phyloP scores from a whole-genome alignment of 2,329 filamentous ascomycete species.

The Tolypocladium amazonense region DNA sequence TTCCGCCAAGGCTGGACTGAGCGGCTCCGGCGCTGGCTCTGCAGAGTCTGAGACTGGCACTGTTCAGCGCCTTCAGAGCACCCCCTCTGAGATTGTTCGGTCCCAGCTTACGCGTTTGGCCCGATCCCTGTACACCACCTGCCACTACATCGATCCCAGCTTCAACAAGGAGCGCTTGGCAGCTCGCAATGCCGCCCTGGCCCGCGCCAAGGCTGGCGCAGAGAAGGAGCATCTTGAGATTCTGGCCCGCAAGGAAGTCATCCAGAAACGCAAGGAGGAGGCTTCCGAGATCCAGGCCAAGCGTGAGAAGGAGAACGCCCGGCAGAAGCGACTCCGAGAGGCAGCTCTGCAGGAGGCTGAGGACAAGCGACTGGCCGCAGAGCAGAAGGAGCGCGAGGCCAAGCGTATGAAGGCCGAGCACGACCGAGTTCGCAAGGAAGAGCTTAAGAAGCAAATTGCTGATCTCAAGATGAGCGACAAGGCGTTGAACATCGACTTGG shows the following conservation, averaged over 20 bases:
- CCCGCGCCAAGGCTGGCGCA: slow-evolving; percentile 76
- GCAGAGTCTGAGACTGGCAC: slow-evolving; percentile 76
- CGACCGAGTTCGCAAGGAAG: slow-evolving; percentile 81
- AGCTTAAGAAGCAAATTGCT: slow-evolving; percentile 84
- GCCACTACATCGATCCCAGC: slow-evolving; percentile 86
- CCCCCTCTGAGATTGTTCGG: slow-evolving; percentile 92
- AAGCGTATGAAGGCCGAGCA: slow-evolving; percentile 79
- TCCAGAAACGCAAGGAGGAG: slow-evolving; percentile 94
- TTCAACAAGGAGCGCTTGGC: slow-evolving; percentile 75
- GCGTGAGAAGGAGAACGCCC: slow-evolving; percentile 87
- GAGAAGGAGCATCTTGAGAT: slow-evolving; percentile 83
- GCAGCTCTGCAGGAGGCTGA: slow-evolving; percentile 87
- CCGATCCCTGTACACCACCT: slow-evolving; percentile 84
- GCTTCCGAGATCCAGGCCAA: slow-evolving; percentile 80
- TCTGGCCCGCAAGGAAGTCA: slow-evolving; percentile 76
- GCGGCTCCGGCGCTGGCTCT: slow-evolving; percentile 74
- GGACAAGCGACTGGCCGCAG: slow-evolving; percentile 76
- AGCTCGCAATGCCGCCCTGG: slow-evolving; percentile 69
- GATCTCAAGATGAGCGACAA: slow-evolving; percentile 87
- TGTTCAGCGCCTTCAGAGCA: slow-evolving; percentile 93
- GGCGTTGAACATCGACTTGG: slow-evolving; percentile 61
- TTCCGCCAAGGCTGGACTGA: slow-evolving; percentile 82
- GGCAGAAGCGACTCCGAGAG: slow-evolving; percentile 74
- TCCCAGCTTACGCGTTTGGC: slow-evolving; percentile 87
- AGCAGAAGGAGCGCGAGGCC: slow-evolving; percentile 83